Conservation (phyloP, 2,329 filamentous ascomycete species). For the Aspergillus neotritici region DNA sequence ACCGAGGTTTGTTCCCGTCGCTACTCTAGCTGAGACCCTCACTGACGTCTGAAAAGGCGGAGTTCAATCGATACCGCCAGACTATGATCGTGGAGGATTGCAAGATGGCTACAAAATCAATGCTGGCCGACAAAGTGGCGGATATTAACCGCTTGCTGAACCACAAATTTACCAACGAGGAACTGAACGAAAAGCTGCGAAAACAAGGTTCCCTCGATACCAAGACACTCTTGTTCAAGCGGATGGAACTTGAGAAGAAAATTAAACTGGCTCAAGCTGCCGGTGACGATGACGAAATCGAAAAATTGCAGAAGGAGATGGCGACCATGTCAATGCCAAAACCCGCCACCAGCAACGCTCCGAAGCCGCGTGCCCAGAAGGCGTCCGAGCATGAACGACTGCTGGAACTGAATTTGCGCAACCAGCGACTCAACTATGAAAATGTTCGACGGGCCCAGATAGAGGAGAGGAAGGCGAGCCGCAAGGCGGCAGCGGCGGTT, state of each 20-base stretch:
- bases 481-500: constrained; percentile 56
- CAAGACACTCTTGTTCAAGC: constrained; percentile 62
- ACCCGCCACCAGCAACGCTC: constrained; percentile 63
- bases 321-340: constrained; percentile 50
- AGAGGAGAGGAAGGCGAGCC: constrained; percentile 64
- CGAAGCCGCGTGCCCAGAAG: constrained; percentile 51
- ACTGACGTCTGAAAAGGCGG: constrained; percentile 47
- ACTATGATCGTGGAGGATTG: constrained; percentile 67
- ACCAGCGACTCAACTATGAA: constrained; percentile 78
- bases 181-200: constrained; percentile 72
- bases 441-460: constrained; percentile 86
- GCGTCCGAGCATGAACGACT: constrained; percentile 73
- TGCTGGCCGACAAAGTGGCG: constrained; percentile 64
- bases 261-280: constrained; percentile 61
- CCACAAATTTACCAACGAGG: constrained; percentile 74
- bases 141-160: constrained; percentile 76
- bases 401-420: constrained; percentile 75
- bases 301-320: constrained; percentile 46
- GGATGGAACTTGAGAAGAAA: constrained; percentile 59
- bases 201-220: constrained; percentile 63
- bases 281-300: constrained; percentile 56
- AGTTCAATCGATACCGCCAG: constrained; percentile 75
- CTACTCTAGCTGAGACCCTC: neutral
- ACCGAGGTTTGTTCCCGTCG: constrained; percentile 59
- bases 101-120: constrained; percentile 65